A percentile compares a stretch with the other conserved stretches of the same genome.
These are phyloP conservation scores for Penicillium hesseltinei DNA, from an alignment of 2,329 filamentous ascomycete genomes.

Conservation along the genomic window DNA sequence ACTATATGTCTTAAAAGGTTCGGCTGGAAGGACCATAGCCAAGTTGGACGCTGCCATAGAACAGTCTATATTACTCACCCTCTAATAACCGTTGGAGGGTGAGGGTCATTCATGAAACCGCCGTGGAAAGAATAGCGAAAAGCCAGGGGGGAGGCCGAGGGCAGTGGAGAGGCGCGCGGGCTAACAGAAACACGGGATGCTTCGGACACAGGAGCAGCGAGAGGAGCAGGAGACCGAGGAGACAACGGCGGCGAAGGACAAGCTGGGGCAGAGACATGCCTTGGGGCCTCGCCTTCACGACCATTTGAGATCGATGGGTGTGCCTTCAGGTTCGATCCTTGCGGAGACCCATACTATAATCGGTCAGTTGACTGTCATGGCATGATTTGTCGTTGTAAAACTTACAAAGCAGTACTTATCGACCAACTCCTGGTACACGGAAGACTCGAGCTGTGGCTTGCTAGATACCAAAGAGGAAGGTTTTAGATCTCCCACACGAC, in stretches of 20 bases:
- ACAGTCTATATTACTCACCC: conserved; percentile 25
- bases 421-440: conserved; percentile 93
- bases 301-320: conserved; percentile 14
- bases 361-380: conserved; percentile 11
- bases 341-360: conserved; percentile 52
- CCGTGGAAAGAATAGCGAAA: conserved; percentile 27
- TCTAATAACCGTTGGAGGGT: conserved; percentile 28
- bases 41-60: conserved; percentile 18
- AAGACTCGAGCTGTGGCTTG: conserved; percentile 73
- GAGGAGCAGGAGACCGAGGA: conserved; percentile 23
- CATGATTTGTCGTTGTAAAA: conserved; percentile 42
- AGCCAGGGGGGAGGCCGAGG: conserved; percentile 23
- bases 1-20: conserved; percentile 10
- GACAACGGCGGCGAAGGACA: conserved; percentile 27
- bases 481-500: conserved; percentile 34
- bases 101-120: conserved; percentile 26
- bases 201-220: conserved; percentile 10
- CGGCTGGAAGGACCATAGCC: conserved; percentile 10
- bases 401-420: conserved; percentile 99
- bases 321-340: conserved; percentile 31
- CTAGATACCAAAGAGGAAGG: conserved; percentile 58
- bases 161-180: conserved; percentile 18
- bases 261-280: conserved; percentile 14
- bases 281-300: conserved; percentile 13
- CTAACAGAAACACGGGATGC: conserved; percentile 12